Base-by-base conservation (phyloP, 2,329 filamentous ascomycete genomes). In the Sporothrix phasma region DNA sequence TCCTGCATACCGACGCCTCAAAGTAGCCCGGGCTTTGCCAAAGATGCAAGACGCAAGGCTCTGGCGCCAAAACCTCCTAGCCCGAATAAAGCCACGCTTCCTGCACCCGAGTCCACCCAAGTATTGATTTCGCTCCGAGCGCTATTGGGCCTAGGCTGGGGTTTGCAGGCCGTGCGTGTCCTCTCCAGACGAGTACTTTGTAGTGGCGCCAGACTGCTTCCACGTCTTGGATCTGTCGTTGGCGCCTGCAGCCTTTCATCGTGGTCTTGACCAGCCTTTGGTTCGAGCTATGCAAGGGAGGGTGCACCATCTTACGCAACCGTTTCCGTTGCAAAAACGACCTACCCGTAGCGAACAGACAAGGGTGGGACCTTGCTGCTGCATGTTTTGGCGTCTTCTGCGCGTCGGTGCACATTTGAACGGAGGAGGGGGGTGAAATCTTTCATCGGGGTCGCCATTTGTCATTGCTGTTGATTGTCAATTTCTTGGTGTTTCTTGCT, bases 101-200 rank as follows among this genome's bases (percentile, higher is more conserved):
- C 34, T 29, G 29, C 34, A 24, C 39, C 24, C 58, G 58, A 62
- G 56, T 58, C 47, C 26, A 51, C 63, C 54, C 26, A 51, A 66
- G 62, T 61, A 64, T 61, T 61, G 58, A 41, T 49, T 47, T 64
- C 37, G 51, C 34, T 58, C n/a, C 34, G 46, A 56, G 65, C 66
- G 47, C 61, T 65, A 67, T 67, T 65, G 65, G 63, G 39, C 56
- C 61, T 66, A 59, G 61, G 37, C 61, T 61, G 13, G 47, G 49
- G 26, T 22, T 5, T 26, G 54, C 37, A 41, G 54, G 37, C 54
- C 54, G 54, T 43, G 54, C 54, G 19, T 29, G 54, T 58, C 37
- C 17, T 19, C 19, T 37, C 15, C 31, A n/a, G n/a, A n/a, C n/a
- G n/a, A n/a, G n/a, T n/a, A n/a, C 56, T 53, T 15, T n/a, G 31